Evolutionary conservation across 768 basidiomycete species (phyloP).

Genomic region (Cystofilobasidium ferigula): DNA sequence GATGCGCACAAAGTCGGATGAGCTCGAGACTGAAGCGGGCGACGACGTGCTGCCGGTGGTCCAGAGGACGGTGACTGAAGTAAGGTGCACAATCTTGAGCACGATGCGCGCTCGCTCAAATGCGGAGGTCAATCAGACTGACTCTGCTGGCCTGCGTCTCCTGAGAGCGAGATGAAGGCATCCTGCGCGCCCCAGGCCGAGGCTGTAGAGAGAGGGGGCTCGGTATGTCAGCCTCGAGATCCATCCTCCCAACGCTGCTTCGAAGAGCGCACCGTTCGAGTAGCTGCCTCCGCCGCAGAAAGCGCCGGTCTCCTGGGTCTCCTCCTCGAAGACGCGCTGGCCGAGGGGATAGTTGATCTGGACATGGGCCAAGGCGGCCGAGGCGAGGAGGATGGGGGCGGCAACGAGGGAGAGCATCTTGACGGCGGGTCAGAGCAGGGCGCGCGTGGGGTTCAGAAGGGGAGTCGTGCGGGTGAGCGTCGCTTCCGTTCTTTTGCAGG

Average conservation of each 20-base stretch:
- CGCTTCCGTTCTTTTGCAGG: no score
- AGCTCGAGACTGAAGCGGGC: neutral
- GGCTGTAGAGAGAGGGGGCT: neutral
- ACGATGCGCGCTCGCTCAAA: neutral
- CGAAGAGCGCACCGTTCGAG: neutral
- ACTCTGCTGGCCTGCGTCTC: conserved; percentile 7
- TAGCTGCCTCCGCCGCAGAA: conserved; percentile 2
- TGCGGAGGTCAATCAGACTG: neutral
- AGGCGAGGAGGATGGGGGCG: neutral
- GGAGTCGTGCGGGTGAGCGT: no score
- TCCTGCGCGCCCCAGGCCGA: conserved; percentile 5
- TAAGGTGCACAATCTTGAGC: neutral
- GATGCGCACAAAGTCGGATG: conserved; percentile 2
- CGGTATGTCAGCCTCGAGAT: neutral
- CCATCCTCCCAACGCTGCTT: neutral
- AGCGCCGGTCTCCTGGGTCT: conserved; percentile 6
- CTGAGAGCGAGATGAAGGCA: conserved; percentile 12
- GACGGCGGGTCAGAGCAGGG: neutral
- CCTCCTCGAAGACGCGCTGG: neutral
- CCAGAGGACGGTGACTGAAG: conserved; percentile 4
- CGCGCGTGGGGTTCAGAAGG: neutral
- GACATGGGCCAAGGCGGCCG: neutral
- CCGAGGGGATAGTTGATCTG: conserved; percentile 7
- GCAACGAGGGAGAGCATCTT: neutral
- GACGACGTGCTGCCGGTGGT: neutral